A percentile compares a stretch with the other conserved stretches of the same genome.
Evolutionary conservation across 192 early-diverging fungal species (phyloP).

Genomic region (Rhizophagus sp.): DNA sequence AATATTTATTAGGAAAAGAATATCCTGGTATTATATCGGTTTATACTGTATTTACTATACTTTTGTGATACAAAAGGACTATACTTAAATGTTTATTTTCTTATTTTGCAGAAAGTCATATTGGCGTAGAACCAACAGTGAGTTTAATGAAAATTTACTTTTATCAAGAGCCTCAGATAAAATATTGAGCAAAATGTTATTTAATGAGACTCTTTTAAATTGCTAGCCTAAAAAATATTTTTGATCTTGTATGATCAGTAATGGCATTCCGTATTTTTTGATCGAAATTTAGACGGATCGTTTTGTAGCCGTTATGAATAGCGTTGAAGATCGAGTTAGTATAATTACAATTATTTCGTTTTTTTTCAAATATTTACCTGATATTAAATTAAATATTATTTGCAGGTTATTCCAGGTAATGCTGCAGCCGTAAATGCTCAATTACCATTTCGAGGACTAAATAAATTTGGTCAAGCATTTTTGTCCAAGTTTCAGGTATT

Average conservation of each 20-base stretch:
- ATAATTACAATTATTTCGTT: background rate
- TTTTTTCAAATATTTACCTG: background rate
- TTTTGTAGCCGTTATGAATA: constrained; percentile 84
- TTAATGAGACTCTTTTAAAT: background rate
- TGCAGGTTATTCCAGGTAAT: constrained; percentile 82
- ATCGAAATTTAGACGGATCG: constrained; percentile 65
- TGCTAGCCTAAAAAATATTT: background rate
- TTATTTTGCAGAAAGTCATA: constrained; percentile 58
- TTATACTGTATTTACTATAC: background rate
- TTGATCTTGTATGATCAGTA: background rate
- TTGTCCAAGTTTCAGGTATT: constrained; percentile 72
- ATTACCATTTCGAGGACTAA: constrained; percentile 79
- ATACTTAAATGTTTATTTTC: background rate
- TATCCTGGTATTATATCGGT: constrained; percentile 55
- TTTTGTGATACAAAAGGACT: background rate
- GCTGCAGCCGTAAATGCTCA: constrained; percentile 83
- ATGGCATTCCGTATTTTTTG: background rate
- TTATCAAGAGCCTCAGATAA: no score
- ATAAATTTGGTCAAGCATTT: constrained; percentile 78
- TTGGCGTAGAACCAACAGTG: constrained; percentile 84
- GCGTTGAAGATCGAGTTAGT: constrained; percentile 47
- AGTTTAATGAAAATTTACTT: background rate
- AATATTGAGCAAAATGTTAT: no score
- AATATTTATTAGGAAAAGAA: constrained; percentile 70
- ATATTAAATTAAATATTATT: background rate